Conservation (phyloP, 202 grass and related monocot species). For the Zizania palustris region DNA sequence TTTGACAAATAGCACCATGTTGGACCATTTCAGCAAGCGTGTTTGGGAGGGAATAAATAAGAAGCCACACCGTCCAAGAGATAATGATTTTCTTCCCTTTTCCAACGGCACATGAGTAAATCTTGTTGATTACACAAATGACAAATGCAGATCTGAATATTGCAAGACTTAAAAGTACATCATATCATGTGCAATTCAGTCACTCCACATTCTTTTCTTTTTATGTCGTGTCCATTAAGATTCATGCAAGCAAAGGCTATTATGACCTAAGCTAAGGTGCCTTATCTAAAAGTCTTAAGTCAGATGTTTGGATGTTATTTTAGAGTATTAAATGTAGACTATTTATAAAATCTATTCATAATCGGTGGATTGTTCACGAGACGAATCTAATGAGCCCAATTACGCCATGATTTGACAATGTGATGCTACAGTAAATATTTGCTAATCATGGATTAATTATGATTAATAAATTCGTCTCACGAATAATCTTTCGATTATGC, state of each 20-base stretch:
- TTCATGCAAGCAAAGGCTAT: constrained; percentile 7
- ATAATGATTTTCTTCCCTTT: constrained; percentile 23
- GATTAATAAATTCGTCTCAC: too few relatives aligned
- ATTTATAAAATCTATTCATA: too few relatives aligned
- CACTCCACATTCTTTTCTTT: neutral
- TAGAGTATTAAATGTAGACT: too few relatives aligned
- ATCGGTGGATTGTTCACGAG: too few relatives aligned
- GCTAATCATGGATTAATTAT: too few relatives aligned
- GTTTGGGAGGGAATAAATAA: constrained; percentile 2
- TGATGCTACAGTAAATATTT: too few relatives aligned
- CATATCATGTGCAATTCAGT: constrained; percentile 1
- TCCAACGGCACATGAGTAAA: constrained; percentile 18
- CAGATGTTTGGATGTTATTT: too few relatives aligned
- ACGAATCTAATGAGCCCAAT: too few relatives aligned
- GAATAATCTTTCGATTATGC: too few relatives aligned
- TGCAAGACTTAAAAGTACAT: constrained; percentile 22
- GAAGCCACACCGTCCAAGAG: constrained; percentile 24
- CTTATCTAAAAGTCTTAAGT: too few relatives aligned
- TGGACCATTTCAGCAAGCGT: neutral
- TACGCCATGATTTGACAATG: too few relatives aligned
- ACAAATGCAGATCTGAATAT: constrained; percentile 26
- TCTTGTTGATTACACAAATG: constrained; percentile 11
- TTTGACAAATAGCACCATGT: neutral
- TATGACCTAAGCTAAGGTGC: constrained; percentile 19
- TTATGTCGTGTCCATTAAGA: neutral